These are phyloP conservation scores for Acrocalymma vagum DNA, from an alignment of 2,329 filamentous ascomycete species.

Conservation along the genomic window DNA sequence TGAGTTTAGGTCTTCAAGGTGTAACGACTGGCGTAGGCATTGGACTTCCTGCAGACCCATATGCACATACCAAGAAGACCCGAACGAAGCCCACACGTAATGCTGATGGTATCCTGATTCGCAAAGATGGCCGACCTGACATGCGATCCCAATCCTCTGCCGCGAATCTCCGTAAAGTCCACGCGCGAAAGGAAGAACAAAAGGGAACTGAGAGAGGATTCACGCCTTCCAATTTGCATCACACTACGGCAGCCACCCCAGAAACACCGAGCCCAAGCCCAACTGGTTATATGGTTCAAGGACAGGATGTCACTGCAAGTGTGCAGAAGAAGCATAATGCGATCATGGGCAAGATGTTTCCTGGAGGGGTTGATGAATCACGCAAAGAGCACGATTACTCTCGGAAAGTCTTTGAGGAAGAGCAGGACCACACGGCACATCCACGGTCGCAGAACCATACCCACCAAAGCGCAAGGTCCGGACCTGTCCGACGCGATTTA, in stretches of 20 bases:
- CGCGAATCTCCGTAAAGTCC: slow-evolving; percentile 61
- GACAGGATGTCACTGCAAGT: slow-evolving; percentile 19
- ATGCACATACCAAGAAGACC: slow-evolving; percentile 56
- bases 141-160: slow-evolving; percentile 62
- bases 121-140: slow-evolving; percentile 61
- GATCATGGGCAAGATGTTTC: slow-evolving; percentile 50
- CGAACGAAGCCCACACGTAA: slow-evolving; percentile 60
- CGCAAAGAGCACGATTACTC: slow-evolving; percentile 42
- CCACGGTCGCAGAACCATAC: slow-evolving; percentile 22
- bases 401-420: slow-evolving; percentile 41
- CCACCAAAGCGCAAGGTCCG: too few relatives aligned
- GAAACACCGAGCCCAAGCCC: slow-evolving; percentile 42
- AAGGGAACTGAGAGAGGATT: slow-evolving; percentile 28
- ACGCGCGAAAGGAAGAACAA: slow-evolving; percentile 56
- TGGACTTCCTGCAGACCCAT: slow-evolving; percentile 39
- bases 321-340: slow-evolving; percentile 40
- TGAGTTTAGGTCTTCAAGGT: slow-evolving; percentile 39
- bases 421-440: slow-evolving; percentile 33
- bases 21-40: slow-evolving; percentile 30
- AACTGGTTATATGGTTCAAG: slow-evolving; percentile 15
- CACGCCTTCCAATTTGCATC: slow-evolving; percentile 33
- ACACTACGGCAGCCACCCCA: slow-evolving; percentile 16
- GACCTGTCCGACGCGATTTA: too few relatives aligned
- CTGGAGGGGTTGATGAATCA: slow-evolving; percentile 42
- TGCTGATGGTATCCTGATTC: slow-evolving; percentile 59